A percentile compares a stretch with the other conserved stretches of the same genome.
phyloP scores from a whole-genome alignment of 2,329 filamentous ascomycete species.

The Polychaeton citri region DNA sequence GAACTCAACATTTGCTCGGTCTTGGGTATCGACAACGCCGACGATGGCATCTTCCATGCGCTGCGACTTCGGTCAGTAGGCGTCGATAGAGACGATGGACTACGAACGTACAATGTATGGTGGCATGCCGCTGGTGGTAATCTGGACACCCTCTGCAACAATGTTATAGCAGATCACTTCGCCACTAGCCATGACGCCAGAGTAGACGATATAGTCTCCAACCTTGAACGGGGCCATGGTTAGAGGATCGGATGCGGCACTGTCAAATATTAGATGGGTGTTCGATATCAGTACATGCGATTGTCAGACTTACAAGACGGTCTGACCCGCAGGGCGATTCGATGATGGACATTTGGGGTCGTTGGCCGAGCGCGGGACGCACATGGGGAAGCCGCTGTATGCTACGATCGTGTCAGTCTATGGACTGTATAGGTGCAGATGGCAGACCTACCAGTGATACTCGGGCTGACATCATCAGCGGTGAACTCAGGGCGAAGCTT shows the following conservation, averaged over 20 bases:
- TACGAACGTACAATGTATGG: too few relatives aligned
- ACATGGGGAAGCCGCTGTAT: slow-evolving; percentile 41
- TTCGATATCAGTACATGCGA: background rate
- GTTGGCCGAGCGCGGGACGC: slow-evolving; percentile 30
- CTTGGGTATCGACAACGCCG: slow-evolving; percentile 24
- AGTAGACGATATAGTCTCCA: slow-evolving; percentile 30
- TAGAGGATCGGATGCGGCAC: slow-evolving; percentile 21
- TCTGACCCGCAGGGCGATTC: slow-evolving; percentile 22
- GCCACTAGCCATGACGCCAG: slow-evolving; percentile 20
- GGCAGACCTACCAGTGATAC: slow-evolving; percentile 19
- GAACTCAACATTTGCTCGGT: slow-evolving; percentile 20
- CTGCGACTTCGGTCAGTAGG: too few relatives aligned
- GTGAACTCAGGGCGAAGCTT: slow-evolving; percentile 29
- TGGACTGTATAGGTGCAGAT: slow-evolving; percentile 13
- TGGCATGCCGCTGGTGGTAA: slow-evolving; percentile 21
- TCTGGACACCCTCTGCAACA: slow-evolving; percentile 27
- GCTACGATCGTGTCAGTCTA: too few relatives aligned
- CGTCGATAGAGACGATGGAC: too few relatives aligned
- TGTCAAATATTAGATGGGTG: background rate
- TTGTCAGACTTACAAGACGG: slow-evolving; percentile 8
- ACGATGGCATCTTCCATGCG: slow-evolving; percentile 30
- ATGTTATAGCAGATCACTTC: slow-evolving; percentile 26
- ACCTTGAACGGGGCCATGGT: slow-evolving; percentile 28
- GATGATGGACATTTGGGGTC: slow-evolving; percentile 24
- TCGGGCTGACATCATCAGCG: slow-evolving; percentile 36